Evolutionary conservation across 1,139 yeast species (phyloP).

Genomic region (Arxiozyma telluris): DNA sequence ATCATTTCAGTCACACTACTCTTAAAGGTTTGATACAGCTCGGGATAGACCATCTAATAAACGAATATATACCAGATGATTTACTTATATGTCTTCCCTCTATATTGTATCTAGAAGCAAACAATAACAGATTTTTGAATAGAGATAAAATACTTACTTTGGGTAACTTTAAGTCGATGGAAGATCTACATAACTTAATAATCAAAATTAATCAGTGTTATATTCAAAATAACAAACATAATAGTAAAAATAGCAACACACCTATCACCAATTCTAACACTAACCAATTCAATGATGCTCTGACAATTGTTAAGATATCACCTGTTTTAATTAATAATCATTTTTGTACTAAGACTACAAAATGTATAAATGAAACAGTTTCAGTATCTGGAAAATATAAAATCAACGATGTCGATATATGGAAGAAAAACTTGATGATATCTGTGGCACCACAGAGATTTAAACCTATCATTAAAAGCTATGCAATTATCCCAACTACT

Average conservation of each 20-base stretch:
- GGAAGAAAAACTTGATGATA: conserved; percentile 7
- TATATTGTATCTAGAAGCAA: conserved; percentile 7
- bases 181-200: conserved; percentile 10
- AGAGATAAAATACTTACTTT: neutral
- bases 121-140: neutral
- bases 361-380: neutral
- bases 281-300: conserved; percentile 1
- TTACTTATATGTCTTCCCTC: conserved; percentile 5
- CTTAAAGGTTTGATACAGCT: neutral
- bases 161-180: conserved; percentile 9
- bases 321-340: neutral
- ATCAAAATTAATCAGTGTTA: conserved; percentile 9
- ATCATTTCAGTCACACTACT: neutral
- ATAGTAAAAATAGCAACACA: no score
- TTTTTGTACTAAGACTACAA: neutral
- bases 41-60: conserved; percentile 2
- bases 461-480: conserved; percentile 6
- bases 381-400: neutral
- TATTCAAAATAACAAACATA: neutral
- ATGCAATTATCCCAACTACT: conserved; percentile 7
- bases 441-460: conserved; percentile 9
- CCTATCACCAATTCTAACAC: no score
- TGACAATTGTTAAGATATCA: neutral
- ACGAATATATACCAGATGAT: conserved; percentile 1
- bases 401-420: conserved; percentile 1